Evolutionary conservation across 2,329 filamentous ascomycete species (phyloP).

Genomic region (Phaeosphaeria sp.): DNA sequence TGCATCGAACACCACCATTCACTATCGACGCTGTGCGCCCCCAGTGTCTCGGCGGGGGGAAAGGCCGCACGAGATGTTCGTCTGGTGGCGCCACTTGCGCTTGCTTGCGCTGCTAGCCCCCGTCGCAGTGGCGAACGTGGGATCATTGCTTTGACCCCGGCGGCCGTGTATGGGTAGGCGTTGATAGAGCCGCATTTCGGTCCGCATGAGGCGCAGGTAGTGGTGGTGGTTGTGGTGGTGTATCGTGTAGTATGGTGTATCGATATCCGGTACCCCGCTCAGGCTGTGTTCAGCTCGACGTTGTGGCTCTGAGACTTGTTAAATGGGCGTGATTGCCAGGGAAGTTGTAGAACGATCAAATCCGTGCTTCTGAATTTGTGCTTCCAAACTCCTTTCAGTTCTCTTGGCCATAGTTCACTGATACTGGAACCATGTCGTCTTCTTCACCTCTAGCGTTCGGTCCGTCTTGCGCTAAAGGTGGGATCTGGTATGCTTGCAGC

Average conservation of each 20-base stretch:
- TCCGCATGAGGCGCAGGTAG: not conserved
- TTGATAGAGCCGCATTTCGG: not conserved
- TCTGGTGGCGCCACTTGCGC: not conserved
- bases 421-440: not conserved
- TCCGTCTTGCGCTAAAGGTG: slow-evolving; percentile 43
- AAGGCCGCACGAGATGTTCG: not conserved
- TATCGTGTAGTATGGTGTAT: not conserved
- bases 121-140: not conserved
- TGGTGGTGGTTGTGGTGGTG: not conserved
- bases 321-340: not conserved
- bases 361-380: not conserved
- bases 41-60: not conserved
- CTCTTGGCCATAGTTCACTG: not conserved
- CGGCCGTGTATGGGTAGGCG: not conserved
- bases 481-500: slow-evolving; percentile 46
- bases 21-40: not conserved
- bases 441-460: slow-evolving; percentile 26
- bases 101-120: not conserved
- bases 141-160: not conserved
- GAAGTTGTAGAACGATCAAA: not conserved
- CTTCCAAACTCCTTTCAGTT: too few relatives aligned
- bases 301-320: too few relatives aligned
- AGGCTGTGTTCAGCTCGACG: not conserved
- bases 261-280: not conserved
- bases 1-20: not conserved